Conservation (phyloP, 2,329 filamentous ascomycete genomes). For the Arthrobotrys sphaeroides region DNA sequence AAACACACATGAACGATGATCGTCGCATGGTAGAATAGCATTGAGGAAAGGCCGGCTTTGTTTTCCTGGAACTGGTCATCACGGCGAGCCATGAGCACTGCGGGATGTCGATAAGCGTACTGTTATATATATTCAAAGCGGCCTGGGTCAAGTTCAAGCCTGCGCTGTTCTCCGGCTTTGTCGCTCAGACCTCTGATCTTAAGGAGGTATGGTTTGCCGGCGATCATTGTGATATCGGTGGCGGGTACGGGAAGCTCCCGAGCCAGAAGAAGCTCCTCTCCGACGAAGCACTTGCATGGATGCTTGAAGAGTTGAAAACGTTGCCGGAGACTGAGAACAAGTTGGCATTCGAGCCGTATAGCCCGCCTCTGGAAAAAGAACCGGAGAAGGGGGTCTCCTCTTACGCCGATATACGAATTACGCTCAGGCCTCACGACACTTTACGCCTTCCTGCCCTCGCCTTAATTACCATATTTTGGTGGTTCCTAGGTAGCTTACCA, state of each 20-base stretch:
- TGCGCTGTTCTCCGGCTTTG: conserved; percentile 61
- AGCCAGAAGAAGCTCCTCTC: conserved; percentile 60
- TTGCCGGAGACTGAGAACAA: neutral
- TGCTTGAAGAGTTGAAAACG: conserved; percentile 64
- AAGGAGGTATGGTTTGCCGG: conserved; percentile 69
- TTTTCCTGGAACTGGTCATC: conserved; percentile 57
- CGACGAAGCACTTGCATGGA: conserved; percentile 67
- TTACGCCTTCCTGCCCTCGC: no score
- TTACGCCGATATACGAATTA: no score
- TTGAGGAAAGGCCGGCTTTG: conserved; percentile 63
- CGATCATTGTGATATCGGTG: conserved; percentile 67
- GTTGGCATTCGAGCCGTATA: no score
- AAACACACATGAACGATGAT: conserved; percentile 65
- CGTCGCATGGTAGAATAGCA: conserved; percentile 65
- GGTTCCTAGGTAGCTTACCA: no score
- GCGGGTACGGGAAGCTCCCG: conserved; percentile 63
- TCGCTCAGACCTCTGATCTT: conserved; percentile 35
- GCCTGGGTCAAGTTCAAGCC: conserved; percentile 66
- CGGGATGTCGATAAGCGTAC: neutral
- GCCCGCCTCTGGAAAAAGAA: no score
- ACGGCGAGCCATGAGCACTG: neutral
- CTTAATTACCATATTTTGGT: no score
- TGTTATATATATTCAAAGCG: no score
- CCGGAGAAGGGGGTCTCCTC: no score
- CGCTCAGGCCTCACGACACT: no score